Percentiles rank a stretch among this genome's conserved stretches.
Evolutionary conservation across 345 rosid species (phyloP).

Genomic region (Gossypium herbaceum): DNA sequence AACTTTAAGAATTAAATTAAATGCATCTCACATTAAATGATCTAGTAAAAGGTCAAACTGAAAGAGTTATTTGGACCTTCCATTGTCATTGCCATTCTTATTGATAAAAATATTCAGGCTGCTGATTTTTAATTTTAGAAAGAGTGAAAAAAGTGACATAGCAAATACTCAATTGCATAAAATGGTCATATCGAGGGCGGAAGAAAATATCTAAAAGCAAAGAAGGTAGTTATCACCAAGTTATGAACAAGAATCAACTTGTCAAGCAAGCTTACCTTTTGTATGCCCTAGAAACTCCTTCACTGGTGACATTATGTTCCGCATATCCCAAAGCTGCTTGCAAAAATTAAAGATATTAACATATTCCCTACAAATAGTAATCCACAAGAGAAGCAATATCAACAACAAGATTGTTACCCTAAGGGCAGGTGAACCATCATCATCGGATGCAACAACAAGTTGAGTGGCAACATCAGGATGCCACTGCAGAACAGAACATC

Average conservation of each 20-base stretch:
- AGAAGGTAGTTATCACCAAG: neutral
- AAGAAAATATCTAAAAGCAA: neutral
- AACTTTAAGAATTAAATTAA: neutral
- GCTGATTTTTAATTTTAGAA: too few species aligned
- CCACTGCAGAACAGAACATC: constrained; percentile 98
- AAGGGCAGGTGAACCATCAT: constrained; percentile 72
- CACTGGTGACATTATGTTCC: constrained; percentile 82
- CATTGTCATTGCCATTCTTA: neutral
- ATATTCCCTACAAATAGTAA: neutral
- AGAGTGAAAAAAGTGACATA: neutral
- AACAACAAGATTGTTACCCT: constrained; percentile 47
- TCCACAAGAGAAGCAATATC: constrained; percentile 5
- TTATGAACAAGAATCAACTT: neutral
- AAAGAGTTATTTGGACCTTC: neutral
- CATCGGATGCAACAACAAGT: constrained; percentile 96
- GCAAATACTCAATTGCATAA: neutral
- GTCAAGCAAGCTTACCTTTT: constrained; percentile 48
- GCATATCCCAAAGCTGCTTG: constrained; percentile 96
- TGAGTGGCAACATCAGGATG: constrained; percentile 97
- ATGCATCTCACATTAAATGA: neutral
- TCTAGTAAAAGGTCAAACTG: neutral
- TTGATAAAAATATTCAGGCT: too few species aligned
- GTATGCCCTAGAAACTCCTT: constrained; percentile 86
- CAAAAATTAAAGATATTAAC: constrained; percentile 21
- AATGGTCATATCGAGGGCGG: neutral